Base-by-base conservation (phyloP, 208 protist genomes). In the Wallacemonas sp. region DNA sequence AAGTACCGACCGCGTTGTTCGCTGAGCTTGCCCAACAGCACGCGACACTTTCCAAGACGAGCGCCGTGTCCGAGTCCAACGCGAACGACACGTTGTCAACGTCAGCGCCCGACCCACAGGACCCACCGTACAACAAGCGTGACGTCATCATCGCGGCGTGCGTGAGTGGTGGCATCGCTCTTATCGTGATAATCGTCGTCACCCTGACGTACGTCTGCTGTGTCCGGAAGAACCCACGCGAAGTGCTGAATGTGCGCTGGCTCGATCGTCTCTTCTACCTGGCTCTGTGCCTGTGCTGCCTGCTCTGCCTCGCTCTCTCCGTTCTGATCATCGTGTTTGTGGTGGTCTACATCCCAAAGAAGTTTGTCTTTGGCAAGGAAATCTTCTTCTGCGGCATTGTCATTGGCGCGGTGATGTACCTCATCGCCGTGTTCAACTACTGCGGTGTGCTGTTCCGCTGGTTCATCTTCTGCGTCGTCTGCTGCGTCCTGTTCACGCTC, bases 221-320 rank as follows among this genome's bases (percentile, higher is more conserved):
- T 29, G 70, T 73, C 9, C 65, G 39, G 0, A 61, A 38, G 16
- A 70, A 58, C 3, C 76, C 83, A 16, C 75, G 75, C 14, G 83
- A 89, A 58, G 74, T 89, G 41, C 69, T 89, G 17, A 66, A 78
- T 27, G 52, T 72, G 17, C n/a, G 33, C 6, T 29, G 29, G n/a
- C 39, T 62, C 26, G 83, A 89, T 52, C 60, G 43, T 1, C 9
- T 77, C 17, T 67, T 83, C 6, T 71, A 71, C 27, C 8, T n/a
- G 2, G 36, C 36, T 12, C 32, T 78, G 14, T 33, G 39, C 12
- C 32, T 73, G 9, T 0, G 79, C 38, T 72, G 60, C 27, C 26
- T 78, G 21, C 39, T 76, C 32, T 43, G 64, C 5, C 34, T 75
- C 8, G 33, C 54, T 2, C 21, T 80, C 17, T 62, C 72, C 0